phyloP scores from a whole-genome alignment of 2,329 filamentous ascomycete genomes.

The Ampelomyces quisqualis region DNA sequence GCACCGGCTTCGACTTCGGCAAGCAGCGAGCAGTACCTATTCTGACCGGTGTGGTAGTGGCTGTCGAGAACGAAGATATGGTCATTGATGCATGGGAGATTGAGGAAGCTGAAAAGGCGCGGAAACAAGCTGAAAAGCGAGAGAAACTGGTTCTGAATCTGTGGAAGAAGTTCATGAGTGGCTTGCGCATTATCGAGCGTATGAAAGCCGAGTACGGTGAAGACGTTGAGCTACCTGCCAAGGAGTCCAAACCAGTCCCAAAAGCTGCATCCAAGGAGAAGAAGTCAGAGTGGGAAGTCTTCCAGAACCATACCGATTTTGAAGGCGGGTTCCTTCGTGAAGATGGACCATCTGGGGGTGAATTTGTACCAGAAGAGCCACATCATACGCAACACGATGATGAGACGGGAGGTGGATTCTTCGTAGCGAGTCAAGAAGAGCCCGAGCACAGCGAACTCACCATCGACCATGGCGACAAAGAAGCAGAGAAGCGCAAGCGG shows the following conservation, averaged over 20 bases:
- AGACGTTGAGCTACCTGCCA: conserved; percentile 62
- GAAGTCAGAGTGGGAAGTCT: conserved; percentile 45
- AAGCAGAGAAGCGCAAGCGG: conserved; percentile 1
- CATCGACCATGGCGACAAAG: conserved; percentile 35
- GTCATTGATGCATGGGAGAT: conserved; percentile 74
- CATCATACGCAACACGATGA: conserved; percentile 15
- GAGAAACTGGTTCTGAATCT: conserved; percentile 69
- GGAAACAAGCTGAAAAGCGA: conserved; percentile 78
- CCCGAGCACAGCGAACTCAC: conserved; percentile 34
- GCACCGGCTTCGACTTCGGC: conserved; percentile 95
- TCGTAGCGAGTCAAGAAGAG: conserved; percentile 42
- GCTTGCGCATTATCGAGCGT: conserved; percentile 68
- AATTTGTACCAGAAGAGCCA: conserved; percentile 19
- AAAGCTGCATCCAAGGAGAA: conserved; percentile 57
- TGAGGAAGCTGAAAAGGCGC: conserved; percentile 72
- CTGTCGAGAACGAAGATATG: conserved; percentile 71
- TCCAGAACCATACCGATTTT: conserved; percentile 34
- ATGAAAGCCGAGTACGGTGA: conserved; percentile 39
- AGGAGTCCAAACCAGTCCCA: conserved; percentile 45
- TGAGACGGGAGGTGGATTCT: conserved; percentile 39
- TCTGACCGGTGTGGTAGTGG: conserved; percentile 85
- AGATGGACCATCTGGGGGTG: conserved; percentile 14
- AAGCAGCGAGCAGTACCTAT: conserved; percentile 91
- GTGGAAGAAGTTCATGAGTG: conserved; percentile 88
- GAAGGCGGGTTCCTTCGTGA: conserved; percentile 48